A percentile compares a stretch with the other conserved stretches of the same genome.
Conservation (phyloP, 352 stramenopile species). For the Pythium dissotocum region DNA sequence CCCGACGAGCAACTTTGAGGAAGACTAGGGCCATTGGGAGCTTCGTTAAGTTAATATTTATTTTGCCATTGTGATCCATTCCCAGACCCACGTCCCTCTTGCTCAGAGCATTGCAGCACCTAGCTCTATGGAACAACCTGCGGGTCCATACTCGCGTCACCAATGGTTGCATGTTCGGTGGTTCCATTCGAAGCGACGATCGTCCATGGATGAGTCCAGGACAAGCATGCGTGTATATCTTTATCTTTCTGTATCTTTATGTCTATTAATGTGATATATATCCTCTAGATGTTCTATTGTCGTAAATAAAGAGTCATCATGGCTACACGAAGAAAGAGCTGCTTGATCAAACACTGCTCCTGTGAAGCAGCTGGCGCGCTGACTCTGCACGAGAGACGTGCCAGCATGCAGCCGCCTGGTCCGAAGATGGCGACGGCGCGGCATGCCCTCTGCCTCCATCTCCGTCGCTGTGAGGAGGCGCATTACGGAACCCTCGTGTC, state of each 20-base stretch:
- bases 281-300: background rate
- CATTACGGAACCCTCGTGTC: background rate
- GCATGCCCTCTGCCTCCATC: constrained; percentile 1
- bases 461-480: background rate
- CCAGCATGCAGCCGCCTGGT: background rate
- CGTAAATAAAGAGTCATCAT: background rate
- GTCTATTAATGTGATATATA: background rate
- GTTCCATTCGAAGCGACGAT: no score
- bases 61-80: background rate
- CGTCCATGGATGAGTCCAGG: no score
- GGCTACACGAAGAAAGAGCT: background rate
- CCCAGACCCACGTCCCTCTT: no score
- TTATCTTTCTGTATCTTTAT: background rate
- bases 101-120: no score
- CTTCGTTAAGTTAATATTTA: constrained; percentile 11
- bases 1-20: constrained; percentile 5
- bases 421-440: background rate
- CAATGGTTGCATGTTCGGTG: no score
- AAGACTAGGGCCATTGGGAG: background rate
- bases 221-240: background rate
- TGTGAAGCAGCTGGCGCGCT: constrained; percentile 8
- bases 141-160: no score
- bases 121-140: no score
- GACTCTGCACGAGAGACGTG: constrained; percentile 3
- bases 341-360: background rate